Base-by-base conservation (phyloP, 1,139 yeast species). In the Debaryomycetaceae sp. region DNA sequence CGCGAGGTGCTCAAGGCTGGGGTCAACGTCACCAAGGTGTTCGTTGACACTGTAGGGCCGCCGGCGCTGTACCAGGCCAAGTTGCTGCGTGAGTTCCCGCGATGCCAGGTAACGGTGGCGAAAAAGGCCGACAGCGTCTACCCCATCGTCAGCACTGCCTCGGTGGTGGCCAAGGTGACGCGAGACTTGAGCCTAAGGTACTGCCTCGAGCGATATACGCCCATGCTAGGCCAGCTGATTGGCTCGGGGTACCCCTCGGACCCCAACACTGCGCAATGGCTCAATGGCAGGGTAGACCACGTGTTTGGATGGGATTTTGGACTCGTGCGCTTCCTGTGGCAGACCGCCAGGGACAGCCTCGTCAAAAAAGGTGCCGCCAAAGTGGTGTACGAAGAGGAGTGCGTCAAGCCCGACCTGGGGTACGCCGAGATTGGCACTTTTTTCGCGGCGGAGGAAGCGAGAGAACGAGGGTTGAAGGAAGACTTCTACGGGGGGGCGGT, bases 241-340 rank as follows among this genome's bases (percentile, higher is more conserved):
- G 97, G 97, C 0, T 83, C 95, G 0, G 98, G 98, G 1, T 91
- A 91, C 51, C 98, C 98, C 0, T 75, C 93, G 3, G 98, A 93
- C 53, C 93, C 96, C 4, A 75, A 77, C 38, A 91, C 98, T 0
- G 69, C 75, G 12, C 48, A 49, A 17, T 93, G 96, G 95, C 61
- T 91, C 27, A 66, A 70, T 27, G 44, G 54, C 1, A 61, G 69
- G 25, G 75, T 83, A 20, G 86, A 85, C 49, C 73, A 74, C 3
- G 64, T 89, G 13, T 85, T 85, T 58, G 98, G 98, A 0, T 93
- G 97, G 97, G 71, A 77, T 29, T 69, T 68, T 30, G 71, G 78
- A 4, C 63, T 86, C 28, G 78, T 84, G 3, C 59, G 99, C 34
- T 91, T 83, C 48, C 86, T 95, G 28, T 91, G 99, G 98, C 93